Evolutionary conservation across 2,329 filamentous ascomycete genomes (phyloP), one percentile per base, ranked within the genome.

Genomic region (Rhinocladiella mackenziei): DNA sequence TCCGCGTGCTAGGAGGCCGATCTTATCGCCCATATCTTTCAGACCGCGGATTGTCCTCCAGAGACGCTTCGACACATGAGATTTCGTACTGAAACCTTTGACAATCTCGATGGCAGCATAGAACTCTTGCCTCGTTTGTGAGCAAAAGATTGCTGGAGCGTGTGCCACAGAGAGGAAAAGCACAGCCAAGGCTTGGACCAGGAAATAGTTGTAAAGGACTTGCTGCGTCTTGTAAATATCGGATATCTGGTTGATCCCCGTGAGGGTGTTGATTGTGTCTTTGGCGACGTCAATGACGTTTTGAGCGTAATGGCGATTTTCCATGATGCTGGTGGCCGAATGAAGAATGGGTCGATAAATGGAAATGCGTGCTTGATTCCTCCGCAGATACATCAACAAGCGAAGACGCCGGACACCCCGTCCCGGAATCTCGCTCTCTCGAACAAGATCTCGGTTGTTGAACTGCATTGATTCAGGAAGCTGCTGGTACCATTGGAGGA

Each of bases 331-430:
- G 9, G 80, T 84, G 3, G 86, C 81, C 13, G 84, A 91, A 63
- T 95, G 87, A 6, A 97, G 70, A 2, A 95, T 82, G 0, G 89
- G 89, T 0, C 88, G 86, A 63, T 94, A 89, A 19, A 96, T 85
- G 62, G 88, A 81, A 45, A 89, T 92, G 4, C 89, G 84, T 67
- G 94, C 86, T 68, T 94, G 89, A 58, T 95, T 96, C 30, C 88
- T 79, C 28, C 89, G 80, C 11, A 96, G 71, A 61, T 94, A 92
- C 13, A 92, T 83, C 62, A 92, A 81, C 34, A 96, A 83, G 48
- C 86, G 83, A 9, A 94, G 71, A 4, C 89, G 81, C 53, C 86
- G 83, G 14, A 75, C 78, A 0, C 76, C 73, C 1, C 74, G 72
- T 7, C 74, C 67, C 22, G 60, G 66, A 43, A 60, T 66, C 44